Evolutionary conservation across 306 rosid species (phyloP).

Genomic region (Cotoneaster glaucophyllus): DNA sequence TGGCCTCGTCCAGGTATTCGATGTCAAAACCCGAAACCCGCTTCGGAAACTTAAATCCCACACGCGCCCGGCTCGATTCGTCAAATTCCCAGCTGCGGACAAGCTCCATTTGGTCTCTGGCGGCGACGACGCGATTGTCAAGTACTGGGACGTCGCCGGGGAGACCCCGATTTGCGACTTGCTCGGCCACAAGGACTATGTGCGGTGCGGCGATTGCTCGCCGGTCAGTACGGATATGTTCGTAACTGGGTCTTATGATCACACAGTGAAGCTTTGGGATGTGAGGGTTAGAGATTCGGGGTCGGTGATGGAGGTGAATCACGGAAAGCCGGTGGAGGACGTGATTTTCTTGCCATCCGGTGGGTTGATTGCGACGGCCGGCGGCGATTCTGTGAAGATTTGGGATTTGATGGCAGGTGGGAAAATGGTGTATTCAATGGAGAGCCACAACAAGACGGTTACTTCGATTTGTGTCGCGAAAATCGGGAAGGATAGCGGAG

Average conservation of each 20-base stretch:
- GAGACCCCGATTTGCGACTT: constrained; percentile 33
- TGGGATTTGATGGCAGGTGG: constrained; percentile 96
- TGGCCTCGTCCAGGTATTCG: constrained; percentile 69
- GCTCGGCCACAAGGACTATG: constrained; percentile 71
- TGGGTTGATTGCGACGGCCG: constrained; percentile 75
- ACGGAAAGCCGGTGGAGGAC: constrained; percentile 76
- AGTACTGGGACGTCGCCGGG: constrained; percentile 75
- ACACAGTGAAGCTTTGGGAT: constrained; percentile 83
- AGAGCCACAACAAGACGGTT: constrained; percentile 88
- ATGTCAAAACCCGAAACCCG: constrained; percentile 45
- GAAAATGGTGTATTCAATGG: constrained; percentile 64
- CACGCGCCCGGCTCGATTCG: constrained; percentile 67
- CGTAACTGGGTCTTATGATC: constrained; percentile 83
- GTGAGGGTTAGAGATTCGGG: constrained; percentile 49
- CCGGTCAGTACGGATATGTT: constrained; percentile 54
- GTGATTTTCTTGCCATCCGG: constrained; percentile 69
- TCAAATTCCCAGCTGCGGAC: constrained; percentile 55
- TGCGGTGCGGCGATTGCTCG: constrained; percentile 80
- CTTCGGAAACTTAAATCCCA: constrained; percentile 69
- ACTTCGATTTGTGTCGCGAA: constrained; percentile 62
- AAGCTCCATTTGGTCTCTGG: constrained; percentile 80
- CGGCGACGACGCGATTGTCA: constrained; percentile 78
- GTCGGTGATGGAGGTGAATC: constrained; percentile 46
- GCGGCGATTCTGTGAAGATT: constrained; percentile 71
- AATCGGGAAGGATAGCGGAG: constrained; percentile 38